Evolutionary conservation across 1,139 yeast species (phyloP), one percentile per base, ranked within the genome.

Genomic region (Blastobotrys buckinghamii): DNA sequence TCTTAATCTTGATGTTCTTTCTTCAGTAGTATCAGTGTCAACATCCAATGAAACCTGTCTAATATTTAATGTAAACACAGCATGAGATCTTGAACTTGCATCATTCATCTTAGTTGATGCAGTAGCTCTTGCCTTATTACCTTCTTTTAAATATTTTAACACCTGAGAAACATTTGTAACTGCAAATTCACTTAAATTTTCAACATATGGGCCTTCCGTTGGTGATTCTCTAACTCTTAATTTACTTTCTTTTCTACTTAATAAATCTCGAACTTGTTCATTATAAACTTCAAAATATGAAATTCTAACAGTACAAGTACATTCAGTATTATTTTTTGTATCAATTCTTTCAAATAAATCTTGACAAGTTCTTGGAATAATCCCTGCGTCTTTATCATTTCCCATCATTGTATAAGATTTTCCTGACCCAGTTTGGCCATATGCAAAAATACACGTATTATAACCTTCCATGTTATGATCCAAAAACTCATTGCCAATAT

Each of bases 331-430:
- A n/a, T 58, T 50, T 20, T 79, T 64, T 16, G 68, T 57, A 0
- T 66, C 61, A 42, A 78, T 72, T 50, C 73, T 68, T 33, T 69
- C 57, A 54, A 83, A 75, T n/a, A 84, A 68, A 54, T 78, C 81
- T 39, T 69, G 59, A 44, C 84, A 75, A 2, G 82, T 69, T 46
- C 76, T 62, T 0, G 90, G 89, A 26, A 83, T 79, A 33, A 84
- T 61, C 0, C 90, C 90, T 0, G 77, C 77, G 22, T 74, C 74
- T 15, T 58, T 57, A 0, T 68, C 63, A 9, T 63, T 57, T 0
- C 90, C 90, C 82, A 82, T 79, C 89, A 84, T 83, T 1, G 90
- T 82, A 58, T 72, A 77, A 0, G 90, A 79, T 59, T 84, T 84
- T 2, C 92, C 92, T 0, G 79, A 74, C 2, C 90, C 84, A 0